Conservation (phyloP, 768 basidiomycete genomes). For the Tylopilus subfusipes region DNA sequence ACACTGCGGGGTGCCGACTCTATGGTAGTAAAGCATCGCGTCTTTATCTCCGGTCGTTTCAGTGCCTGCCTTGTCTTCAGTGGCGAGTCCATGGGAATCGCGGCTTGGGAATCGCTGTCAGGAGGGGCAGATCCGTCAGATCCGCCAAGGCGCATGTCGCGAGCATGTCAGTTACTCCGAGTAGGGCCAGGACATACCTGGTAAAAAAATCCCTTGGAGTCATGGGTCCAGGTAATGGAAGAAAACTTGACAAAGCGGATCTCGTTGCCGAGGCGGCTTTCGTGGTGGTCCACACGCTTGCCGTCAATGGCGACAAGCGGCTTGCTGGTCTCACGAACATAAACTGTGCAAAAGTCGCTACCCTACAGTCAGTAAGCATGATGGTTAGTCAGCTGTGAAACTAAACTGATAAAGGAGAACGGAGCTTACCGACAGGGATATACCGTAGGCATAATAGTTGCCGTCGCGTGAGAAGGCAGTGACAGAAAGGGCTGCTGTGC, state of each 20-base stretch:
- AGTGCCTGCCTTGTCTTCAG: slow-evolving; percentile 52
- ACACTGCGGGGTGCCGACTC: slow-evolving; percentile 68
- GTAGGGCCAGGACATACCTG: slow-evolving; percentile 40
- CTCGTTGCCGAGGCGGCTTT: slow-evolving; percentile 58
- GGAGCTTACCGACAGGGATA: slow-evolving; percentile 61
- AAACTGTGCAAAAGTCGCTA: slow-evolving; percentile 69
- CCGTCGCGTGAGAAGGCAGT: slow-evolving; percentile 63
- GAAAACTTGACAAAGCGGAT: slow-evolving; percentile 78
- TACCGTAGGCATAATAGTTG: slow-evolving; percentile 72
- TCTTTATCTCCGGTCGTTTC: slow-evolving; percentile 61
- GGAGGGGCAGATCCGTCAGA: slow-evolving; percentile 3
- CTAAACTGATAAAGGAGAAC: neutral
- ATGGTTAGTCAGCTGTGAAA: neutral
- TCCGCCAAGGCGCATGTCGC: neutral
- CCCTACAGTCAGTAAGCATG: slow-evolving; percentile 41
- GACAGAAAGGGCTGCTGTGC: slow-evolving; percentile 59
- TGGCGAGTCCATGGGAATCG: slow-evolving; percentile 41
- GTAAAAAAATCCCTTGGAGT: slow-evolving; percentile 83
- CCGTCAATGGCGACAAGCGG: slow-evolving; percentile 48
- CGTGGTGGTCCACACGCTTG: slow-evolving; percentile 41
- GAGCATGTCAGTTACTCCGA: neutral
- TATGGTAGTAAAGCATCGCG: slow-evolving; percentile 76
- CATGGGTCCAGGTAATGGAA: slow-evolving; percentile 66
- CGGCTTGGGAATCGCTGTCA: slow-evolving; percentile 55
- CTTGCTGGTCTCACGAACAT: slow-evolving; percentile 57